These are phyloP conservation scores for Penicillium riverlandense DNA, from an alignment of 495 filamentous ascomycete genomes.

Conservation along the genomic window DNA sequence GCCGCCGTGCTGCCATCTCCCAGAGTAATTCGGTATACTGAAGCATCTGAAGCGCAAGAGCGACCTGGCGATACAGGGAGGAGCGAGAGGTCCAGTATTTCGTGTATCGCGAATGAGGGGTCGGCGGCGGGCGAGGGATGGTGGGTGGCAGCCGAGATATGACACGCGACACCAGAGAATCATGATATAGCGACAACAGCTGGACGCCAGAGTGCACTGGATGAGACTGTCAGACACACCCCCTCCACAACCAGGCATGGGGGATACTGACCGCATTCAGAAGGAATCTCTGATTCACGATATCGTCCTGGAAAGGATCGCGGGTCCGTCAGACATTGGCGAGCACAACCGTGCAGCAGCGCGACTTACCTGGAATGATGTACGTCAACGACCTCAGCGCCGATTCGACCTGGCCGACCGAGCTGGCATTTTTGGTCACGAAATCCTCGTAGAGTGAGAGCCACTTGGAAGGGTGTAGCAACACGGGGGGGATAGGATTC, in stretches of 20 bases:
- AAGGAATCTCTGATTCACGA: slow-evolving; percentile 87
- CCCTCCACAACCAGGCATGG: background rate
- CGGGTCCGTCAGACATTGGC: background rate
- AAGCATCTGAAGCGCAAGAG: slow-evolving; percentile 76
- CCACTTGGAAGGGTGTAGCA: slow-evolving; percentile 64
- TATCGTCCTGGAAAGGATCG: slow-evolving; percentile 59
- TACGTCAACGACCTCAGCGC: slow-evolving; percentile 87
- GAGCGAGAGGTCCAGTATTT: slow-evolving; percentile 77
- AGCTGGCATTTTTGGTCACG: slow-evolving; percentile 86
- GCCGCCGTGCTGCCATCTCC: slow-evolving; percentile 81
- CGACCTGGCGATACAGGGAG: slow-evolving; percentile 66
- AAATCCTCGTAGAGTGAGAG: slow-evolving; percentile 79
- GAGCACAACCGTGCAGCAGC: background rate
- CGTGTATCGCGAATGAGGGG: slow-evolving; percentile 83
- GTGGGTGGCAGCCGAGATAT: slow-evolving; percentile 39
- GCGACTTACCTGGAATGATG: slow-evolving; percentile 72
- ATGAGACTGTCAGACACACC: slow-evolving; percentile 3
- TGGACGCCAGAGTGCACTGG: slow-evolving; percentile 78
- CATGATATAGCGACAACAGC: slow-evolving; percentile 89
- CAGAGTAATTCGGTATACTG: slow-evolving; percentile 87
- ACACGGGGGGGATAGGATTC: slow-evolving; percentile 21
- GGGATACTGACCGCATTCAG: slow-evolving; percentile 61
- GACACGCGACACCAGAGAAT: slow-evolving; percentile 72
- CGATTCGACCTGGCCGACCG: slow-evolving; percentile 89
- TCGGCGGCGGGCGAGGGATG: slow-evolving; percentile 45